phyloP scores from a whole-genome alignment of 2,329 filamentous ascomycete species.

The Lachnellula hyalina region DNA sequence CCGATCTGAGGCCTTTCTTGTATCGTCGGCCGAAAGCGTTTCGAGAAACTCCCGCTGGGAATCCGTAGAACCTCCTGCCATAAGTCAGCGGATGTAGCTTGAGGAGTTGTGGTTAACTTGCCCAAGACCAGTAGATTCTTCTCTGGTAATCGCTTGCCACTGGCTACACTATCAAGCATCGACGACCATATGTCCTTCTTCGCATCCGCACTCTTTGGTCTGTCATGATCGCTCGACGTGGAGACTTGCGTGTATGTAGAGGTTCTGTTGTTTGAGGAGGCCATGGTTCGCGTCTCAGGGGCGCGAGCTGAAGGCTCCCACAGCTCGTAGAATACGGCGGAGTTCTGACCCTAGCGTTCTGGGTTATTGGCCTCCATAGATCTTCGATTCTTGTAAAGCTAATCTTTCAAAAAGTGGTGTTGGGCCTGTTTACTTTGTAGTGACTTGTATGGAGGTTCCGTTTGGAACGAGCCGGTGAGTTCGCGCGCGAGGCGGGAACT shows the following conservation, averaged over 20 bases:
- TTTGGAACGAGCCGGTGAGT: too few species aligned
- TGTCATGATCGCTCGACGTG: slow-evolving; percentile 47
- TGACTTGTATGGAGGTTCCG: too few species aligned
- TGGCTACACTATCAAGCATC: slow-evolving; percentile 85
- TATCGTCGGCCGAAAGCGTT: slow-evolving; percentile 36
- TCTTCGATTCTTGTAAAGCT: background rate
- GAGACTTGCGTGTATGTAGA: slow-evolving; percentile 48
- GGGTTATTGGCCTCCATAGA: background rate
- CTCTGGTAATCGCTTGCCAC: slow-evolving; percentile 82
- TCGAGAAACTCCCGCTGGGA: slow-evolving; percentile 82
- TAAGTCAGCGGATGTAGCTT: slow-evolving; percentile 21
- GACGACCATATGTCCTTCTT: slow-evolving; percentile 93
- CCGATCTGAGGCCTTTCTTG: slow-evolving; percentile 44
- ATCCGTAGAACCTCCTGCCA: slow-evolving; percentile 70
- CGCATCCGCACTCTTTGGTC: slow-evolving; percentile 58
- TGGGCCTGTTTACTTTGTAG: too few species aligned
- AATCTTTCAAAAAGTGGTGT: background rate
- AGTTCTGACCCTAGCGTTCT: too few species aligned
- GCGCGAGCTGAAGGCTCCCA: slow-evolving; percentile 3
- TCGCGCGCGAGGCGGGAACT: slow-evolving; percentile 1
- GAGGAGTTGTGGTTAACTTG: slow-evolving; percentile 35
- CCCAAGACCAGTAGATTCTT: slow-evolving; percentile 87
- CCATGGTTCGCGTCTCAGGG: slow-evolving; percentile 23
- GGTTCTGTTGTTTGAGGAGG: slow-evolving; percentile 26
- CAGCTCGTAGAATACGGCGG: too few species aligned